phyloP scores from a whole-genome alignment of 1,284 basidiomycete genomes.

The Irpex lacteus region DNA sequence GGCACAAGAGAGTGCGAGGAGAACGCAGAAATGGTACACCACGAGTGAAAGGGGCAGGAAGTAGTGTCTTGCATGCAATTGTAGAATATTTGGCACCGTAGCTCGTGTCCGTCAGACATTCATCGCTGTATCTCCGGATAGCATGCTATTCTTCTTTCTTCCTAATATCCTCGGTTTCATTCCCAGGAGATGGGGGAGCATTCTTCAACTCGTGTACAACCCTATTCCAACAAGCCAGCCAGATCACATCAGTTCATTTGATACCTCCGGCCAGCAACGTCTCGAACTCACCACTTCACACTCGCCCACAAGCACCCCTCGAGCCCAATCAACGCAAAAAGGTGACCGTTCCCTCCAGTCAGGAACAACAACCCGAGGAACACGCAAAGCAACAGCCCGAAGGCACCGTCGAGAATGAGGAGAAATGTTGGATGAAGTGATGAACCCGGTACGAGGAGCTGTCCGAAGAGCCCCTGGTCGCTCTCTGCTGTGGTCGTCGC shows the following conservation, averaged over 20 bases:
- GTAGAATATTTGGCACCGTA: background rate
- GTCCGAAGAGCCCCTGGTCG: conserved; percentile 37
- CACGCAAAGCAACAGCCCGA: conserved; percentile 54
- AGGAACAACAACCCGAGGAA: conserved; percentile 52
- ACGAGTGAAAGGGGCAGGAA: conserved; percentile 53
- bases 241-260: too few species aligned
- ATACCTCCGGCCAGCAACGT: background rate
- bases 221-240: conserved; percentile 20
- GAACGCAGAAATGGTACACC: conserved; percentile 84
- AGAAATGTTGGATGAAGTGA: conserved; percentile 70
- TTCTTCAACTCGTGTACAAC: conserved; percentile 37
- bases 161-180: background rate
- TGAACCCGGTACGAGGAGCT: conserved; percentile 68
- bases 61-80: conserved; percentile 25
- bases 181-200: conserved; percentile 9
- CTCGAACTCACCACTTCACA: conserved; percentile 63
- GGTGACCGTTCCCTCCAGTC: conserved; percentile 60
- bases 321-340: conserved; percentile 60
- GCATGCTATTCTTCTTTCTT: conserved; percentile 7
- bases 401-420: conserved; percentile 58
- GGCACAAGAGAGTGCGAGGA: conserved; percentile 77
- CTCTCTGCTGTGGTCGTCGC: background rate
- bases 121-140: background rate
- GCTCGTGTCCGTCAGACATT: too few species aligned
- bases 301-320: conserved; percentile 70